These are phyloP conservation scores for Coemansia sp. DNA, from an alignment of 192 early-diverging fungal species.

Conservation along the genomic window DNA sequence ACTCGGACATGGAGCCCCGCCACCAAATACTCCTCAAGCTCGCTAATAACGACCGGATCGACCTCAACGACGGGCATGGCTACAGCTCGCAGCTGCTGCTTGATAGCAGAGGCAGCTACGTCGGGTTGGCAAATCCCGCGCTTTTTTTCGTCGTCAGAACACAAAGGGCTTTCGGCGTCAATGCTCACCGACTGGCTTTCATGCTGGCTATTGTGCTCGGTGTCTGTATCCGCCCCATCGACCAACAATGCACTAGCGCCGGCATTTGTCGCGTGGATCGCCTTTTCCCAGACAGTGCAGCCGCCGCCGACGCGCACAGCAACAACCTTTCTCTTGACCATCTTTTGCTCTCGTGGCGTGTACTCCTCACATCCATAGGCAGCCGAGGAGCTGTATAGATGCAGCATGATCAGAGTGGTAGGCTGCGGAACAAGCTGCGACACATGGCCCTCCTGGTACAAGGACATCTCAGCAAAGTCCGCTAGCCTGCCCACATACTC, in stretches of 20 bases:
- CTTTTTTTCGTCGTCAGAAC: background rate
- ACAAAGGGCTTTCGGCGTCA: background rate
- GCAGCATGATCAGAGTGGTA: constrained; percentile 31
- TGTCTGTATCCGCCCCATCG: constrained; percentile 1
- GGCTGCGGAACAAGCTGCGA: constrained; percentile 19
- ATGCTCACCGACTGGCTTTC: background rate
- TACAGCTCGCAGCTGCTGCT: background rate
- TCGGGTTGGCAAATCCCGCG: constrained; percentile 4
- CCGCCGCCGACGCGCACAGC: constrained; percentile 32
- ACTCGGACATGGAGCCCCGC: constrained; percentile 28
- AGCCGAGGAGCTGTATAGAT: constrained; percentile 23
- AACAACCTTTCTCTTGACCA: constrained; percentile 28
- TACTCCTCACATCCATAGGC: constrained; percentile 46
- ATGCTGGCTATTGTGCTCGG: background rate
- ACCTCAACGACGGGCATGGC: constrained; percentile 45
- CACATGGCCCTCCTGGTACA: constrained; percentile 23
- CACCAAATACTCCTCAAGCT: constrained; percentile 36
- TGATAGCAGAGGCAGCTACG: background rate
- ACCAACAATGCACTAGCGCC: constrained; percentile 42
- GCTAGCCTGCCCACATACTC: constrained; percentile 39
- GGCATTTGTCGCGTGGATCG: constrained; percentile 39
- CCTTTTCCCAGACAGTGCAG: constrained; percentile 41
- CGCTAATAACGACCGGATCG: constrained; percentile 18
- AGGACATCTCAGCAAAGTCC: constrained; percentile 30
- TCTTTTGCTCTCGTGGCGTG: constrained; percentile 27